Evolutionary conservation across 164 flowering plant genomes (phyloP).

Genomic region (Malania oleifera): DNA sequence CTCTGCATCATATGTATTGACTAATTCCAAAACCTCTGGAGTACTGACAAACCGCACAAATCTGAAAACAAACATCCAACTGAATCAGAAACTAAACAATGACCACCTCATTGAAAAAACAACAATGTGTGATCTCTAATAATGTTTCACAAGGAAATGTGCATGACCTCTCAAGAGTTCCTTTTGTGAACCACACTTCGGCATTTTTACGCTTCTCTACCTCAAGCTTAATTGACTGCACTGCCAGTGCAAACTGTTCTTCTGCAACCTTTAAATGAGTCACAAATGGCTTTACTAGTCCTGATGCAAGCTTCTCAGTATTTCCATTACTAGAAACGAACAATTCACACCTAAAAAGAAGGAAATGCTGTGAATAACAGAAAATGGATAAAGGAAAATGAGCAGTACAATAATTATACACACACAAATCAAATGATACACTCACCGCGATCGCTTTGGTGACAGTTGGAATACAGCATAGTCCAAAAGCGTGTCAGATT

Average conservation of each 20-base stretch:
- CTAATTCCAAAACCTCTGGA: slow-evolving; percentile 84
- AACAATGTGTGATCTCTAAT: not conserved
- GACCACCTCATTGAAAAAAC: not conserved
- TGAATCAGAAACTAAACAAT: not conserved
- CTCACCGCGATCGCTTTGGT: slow-evolving; percentile 74
- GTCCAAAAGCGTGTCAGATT: slow-evolving; percentile 62
- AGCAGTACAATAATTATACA: not conserved
- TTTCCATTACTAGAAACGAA: slow-evolving; percentile 68
- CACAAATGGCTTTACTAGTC: slow-evolving; percentile 77
- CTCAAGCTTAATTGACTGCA: slow-evolving; percentile 74
- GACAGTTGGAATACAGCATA: slow-evolving; percentile 78
- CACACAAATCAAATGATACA: not conserved
- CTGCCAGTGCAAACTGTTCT: slow-evolving; percentile 65
- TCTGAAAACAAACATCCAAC: slow-evolving; percentile 32
- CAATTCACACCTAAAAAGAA: slow-evolving; percentile 76
- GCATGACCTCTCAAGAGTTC: slow-evolving; percentile 91
- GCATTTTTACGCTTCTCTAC: slow-evolving; percentile 50
- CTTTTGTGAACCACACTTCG: slow-evolving; percentile 87
- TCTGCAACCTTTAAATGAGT: slow-evolving; percentile 79
- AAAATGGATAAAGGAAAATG: not conserved
- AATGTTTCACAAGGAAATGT: not conserved
- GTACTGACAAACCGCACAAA: slow-evolving; percentile 95
- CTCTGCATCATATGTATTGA: slow-evolving; percentile 80
- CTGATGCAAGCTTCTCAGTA: slow-evolving; percentile 92
- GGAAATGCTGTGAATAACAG: not conserved